A percentile compares a stretch with the other conserved stretches of the same genome.
Evolutionary conservation across 176 grass and related monocot genomes (phyloP).

Genomic region (Hordeum marinum): DNA sequence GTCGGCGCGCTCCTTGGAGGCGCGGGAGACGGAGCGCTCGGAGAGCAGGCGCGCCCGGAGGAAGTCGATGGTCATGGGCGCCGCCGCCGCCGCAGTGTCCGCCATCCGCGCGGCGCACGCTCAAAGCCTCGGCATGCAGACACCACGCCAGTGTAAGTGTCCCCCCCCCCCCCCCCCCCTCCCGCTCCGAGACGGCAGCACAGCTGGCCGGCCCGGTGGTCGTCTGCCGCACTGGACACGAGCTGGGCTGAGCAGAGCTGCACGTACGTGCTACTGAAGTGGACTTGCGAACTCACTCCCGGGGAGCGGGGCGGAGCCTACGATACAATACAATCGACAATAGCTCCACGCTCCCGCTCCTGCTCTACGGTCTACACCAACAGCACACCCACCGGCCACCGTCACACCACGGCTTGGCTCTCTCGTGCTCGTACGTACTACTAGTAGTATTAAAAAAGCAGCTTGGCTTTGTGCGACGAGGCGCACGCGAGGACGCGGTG

Average conservation of each 20-base stretch:
- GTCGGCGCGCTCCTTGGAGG: slow-evolving; percentile 78
- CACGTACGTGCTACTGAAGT: not conserved
- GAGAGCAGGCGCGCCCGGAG: slow-evolving; percentile 92
- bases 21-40: slow-evolving; percentile 80
- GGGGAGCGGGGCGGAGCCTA: not conserved
- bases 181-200: too few species aligned
- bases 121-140: not conserved
- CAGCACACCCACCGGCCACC: not conserved
- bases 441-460: not conserved
- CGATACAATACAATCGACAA: not conserved
- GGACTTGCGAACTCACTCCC: not conserved
- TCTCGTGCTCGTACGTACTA: not conserved
- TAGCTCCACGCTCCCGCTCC: not conserved
- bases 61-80: slow-evolving; percentile 93
- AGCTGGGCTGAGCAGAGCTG: not conserved
- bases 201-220: too few species aligned
- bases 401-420: not conserved
- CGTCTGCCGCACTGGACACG: too few species aligned
- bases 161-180: too few species aligned
- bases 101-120: slow-evolving; percentile 28
- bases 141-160: too few species aligned
- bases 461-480: slow-evolving; percentile 6
- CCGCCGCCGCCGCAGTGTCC: slow-evolving; percentile 37
- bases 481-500: not conserved
- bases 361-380: not conserved